These are phyloP conservation scores for Phytophthora capsici DNA, from an alignment of 352 stramenopile species.

Conservation along the genomic window DNA sequence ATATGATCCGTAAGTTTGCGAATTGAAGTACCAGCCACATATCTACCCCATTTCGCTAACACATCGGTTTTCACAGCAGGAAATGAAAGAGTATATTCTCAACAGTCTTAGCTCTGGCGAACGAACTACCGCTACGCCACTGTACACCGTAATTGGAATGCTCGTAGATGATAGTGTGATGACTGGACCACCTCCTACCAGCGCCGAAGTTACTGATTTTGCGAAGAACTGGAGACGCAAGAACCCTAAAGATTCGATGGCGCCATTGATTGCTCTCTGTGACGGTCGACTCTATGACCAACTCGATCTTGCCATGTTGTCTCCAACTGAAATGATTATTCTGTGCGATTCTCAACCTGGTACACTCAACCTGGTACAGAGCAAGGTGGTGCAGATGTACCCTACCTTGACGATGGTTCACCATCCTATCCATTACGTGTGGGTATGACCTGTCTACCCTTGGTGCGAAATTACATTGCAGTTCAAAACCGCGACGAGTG, in stretches of 20 bases:
- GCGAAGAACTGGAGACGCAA: conserved; percentile 15
- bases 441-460: background rate
- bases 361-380: too few species aligned
- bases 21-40: background rate
- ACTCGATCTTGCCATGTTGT: background rate
- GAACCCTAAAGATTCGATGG: background rate
- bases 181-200: background rate
- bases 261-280: background rate
- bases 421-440: conserved; percentile 1
- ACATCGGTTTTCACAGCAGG: background rate
- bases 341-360: conserved; percentile 5
- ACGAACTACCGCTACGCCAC: background rate
- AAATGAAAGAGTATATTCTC: conserved; percentile 10
- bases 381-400: background rate
- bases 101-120: background rate
- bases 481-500: background rate
- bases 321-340: background rate
- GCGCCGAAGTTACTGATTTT: background rate
- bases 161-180: background rate
- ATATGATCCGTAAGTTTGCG: background rate
- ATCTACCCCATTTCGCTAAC: background rate
- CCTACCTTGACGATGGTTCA: background rate
- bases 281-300: conserved; percentile 3
- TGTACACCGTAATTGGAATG: background rate
- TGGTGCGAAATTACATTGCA: background rate